phyloP scores from a whole-genome alignment of 169 alveolate species.

The Amoebophrya sp. region DNA sequence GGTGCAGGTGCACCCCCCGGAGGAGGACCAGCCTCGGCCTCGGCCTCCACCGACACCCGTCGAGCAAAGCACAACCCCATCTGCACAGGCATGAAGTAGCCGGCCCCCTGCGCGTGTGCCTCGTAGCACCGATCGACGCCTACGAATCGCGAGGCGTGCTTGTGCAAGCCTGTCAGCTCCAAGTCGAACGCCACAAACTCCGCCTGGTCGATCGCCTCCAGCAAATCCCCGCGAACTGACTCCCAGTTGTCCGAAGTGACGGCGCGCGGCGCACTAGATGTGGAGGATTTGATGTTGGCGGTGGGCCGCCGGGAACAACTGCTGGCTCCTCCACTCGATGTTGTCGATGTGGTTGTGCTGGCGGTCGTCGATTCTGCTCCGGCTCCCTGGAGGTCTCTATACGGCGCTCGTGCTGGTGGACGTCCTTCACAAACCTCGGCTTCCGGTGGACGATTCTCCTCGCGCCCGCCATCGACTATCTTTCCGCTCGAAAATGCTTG shows the following conservation, averaged over 20 bases:
- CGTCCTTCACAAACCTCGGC: too few species aligned
- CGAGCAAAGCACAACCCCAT: conserved; percentile 61
- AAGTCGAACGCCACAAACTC: conserved; percentile 27
- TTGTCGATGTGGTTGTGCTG: too few species aligned
- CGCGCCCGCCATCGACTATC: too few species aligned
- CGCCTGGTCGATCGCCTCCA: conserved; percentile 9
- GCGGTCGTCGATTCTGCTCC: too few species aligned
- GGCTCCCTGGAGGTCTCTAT: too few species aligned
- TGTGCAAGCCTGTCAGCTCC: conserved; percentile 24
- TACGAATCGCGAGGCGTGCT: conserved; percentile 33
- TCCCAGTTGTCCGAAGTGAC: not conserved
- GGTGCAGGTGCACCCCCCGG: not conserved
- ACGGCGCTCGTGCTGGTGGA: too few species aligned
- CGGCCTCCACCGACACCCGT: not conserved
- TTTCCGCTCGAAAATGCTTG: too few species aligned
- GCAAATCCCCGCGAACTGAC: not conserved
- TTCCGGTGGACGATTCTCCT: too few species aligned
- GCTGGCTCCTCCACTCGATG: too few species aligned
- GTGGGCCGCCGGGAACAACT: too few species aligned
- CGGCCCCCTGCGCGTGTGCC: conserved; percentile 67
- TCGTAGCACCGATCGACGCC: conserved; percentile 64
- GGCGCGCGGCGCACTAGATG: not conserved
- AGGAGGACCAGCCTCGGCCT: not conserved
- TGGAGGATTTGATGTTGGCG: too few species aligned
- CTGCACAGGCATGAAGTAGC: conserved; percentile 61